Conservation (phyloP, 2,329 filamentous ascomycete species). For the Rachicladosporium sp. region DNA sequence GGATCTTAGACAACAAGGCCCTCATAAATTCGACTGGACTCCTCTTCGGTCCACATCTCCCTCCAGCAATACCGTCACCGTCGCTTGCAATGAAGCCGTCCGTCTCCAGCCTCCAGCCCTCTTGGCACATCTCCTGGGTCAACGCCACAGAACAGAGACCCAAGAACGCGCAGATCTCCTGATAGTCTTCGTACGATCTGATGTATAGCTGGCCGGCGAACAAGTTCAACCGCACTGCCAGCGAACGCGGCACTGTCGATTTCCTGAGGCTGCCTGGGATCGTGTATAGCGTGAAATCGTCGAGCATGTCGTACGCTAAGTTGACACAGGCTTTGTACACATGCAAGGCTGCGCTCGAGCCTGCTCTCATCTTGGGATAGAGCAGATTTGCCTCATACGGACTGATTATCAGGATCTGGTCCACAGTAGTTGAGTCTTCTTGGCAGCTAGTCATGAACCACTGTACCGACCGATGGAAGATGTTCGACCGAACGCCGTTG, state of each 20-base stretch:
- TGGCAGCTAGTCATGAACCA: conserved; percentile 36
- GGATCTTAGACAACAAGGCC: conserved; percentile 11
- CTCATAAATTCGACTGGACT: conserved; percentile 15
- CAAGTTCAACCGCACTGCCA: conserved; percentile 44
- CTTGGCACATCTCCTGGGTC: conserved; percentile 3
- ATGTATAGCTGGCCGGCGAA: conserved; percentile 60
- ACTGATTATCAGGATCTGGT: conserved; percentile 44
- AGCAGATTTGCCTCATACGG: conserved; percentile 48
- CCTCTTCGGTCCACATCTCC: conserved; percentile 7
- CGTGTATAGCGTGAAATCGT: conserved; percentile 35
- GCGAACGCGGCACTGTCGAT: conserved; percentile 11
- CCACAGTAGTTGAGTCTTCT: conserved; percentile 3
- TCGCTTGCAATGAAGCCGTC: conserved; percentile 15
- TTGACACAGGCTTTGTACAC: conserved; percentile 40
- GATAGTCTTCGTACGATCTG: conserved; percentile 42
- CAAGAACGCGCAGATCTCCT: conserved; percentile 38
- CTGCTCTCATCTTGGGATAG: conserved; percentile 27
- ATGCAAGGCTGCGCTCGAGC: conserved; percentile 25
- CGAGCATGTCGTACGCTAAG: conserved; percentile 27
- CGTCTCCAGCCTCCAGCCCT: conserved; percentile 8
- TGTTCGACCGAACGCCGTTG: conserved; percentile 23
- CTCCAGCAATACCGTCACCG: conserved; percentile 8
- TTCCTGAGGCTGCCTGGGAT: conserved; percentile 18
- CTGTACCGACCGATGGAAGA: conserved; percentile 41
- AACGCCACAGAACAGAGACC: conserved; percentile 27